Conservation (phyloP, 352 stramenopile species). For the Globisporangium cylindrosporum region DNA sequence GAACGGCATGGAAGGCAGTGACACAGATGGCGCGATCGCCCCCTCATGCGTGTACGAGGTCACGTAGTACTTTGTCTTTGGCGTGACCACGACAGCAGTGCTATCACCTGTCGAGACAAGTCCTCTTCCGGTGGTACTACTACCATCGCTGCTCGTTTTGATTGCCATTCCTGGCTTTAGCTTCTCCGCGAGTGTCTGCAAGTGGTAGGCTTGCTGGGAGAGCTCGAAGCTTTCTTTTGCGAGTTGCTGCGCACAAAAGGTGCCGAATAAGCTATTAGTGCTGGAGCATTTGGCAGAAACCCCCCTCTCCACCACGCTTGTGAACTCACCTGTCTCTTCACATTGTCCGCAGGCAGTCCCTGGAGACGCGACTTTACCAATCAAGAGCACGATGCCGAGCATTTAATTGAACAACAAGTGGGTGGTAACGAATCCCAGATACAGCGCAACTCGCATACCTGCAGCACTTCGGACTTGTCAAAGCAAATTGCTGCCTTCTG, state of each 20-base stretch:
- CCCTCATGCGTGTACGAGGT: conserved; percentile 29
- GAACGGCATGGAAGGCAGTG: conserved; percentile 1
- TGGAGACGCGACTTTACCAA: conserved; percentile 10
- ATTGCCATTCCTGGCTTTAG: background rate
- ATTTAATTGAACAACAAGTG: background rate
- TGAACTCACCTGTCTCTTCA: background rate
- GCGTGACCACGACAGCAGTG: conserved; percentile 15
- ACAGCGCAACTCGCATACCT: conserved; percentile 20
- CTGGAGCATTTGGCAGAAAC: background rate
- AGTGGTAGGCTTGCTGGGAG: conserved; percentile 52
- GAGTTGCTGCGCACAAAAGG: conserved; percentile 23
- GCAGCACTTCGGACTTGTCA: conserved; percentile 29
- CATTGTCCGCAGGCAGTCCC: conserved; percentile 9
- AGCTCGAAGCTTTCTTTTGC: conserved; percentile 36
- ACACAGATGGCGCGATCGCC: background rate
- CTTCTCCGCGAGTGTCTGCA: conserved; percentile 40
- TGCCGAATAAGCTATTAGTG: no score
- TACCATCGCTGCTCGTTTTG: background rate
- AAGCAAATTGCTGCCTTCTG: conserved; percentile 31
- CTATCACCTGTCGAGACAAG: background rate
- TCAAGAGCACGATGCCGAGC: background rate
- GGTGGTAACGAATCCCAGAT: background rate
- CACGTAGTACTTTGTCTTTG: conserved; percentile 38
- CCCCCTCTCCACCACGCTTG: background rate
- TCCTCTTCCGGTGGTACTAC: background rate